phyloP scores from a whole-genome alignment of 176 grass and related monocot genomes.

The Tillandsia fasciculata region DNA sequence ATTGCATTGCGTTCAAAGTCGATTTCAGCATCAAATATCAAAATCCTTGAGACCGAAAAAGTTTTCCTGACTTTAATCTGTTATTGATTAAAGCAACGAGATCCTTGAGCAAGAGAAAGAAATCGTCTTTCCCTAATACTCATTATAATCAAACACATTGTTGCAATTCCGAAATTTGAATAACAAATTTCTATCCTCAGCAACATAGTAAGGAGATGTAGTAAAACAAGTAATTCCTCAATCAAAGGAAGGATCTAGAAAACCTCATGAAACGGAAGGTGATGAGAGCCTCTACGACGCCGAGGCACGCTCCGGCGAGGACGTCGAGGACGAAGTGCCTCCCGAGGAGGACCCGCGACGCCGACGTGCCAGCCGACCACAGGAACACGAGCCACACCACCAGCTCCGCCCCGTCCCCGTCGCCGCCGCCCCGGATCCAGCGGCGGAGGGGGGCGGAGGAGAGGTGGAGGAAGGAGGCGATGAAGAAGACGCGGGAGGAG shows the following conservation, averaged over 20 bases:
- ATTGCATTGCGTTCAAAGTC: no score
- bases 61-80: no score
- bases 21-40: no score
- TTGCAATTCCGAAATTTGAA: no score
- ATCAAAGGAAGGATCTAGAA: conserved; percentile 20
- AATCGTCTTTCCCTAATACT: no score
- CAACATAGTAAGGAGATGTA: not conserved
- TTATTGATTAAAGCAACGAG: no score
- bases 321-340: conserved; percentile 82
- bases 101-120: no score
- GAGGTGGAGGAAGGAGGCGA: conserved; percentile 40
- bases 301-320: conserved; percentile 55
- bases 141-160: no score
- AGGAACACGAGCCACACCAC: conserved; percentile 26
- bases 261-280: conserved; percentile 25
- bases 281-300: conserved; percentile 65
- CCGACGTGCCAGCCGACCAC: conserved; percentile 65
- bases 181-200: no score
- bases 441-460: not conserved
- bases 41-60: no score
- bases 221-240: not conserved
- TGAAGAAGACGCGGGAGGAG: conserved; percentile 80
- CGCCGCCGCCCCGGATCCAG: conserved; percentile 20
- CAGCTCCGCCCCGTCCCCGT: conserved; percentile 19
- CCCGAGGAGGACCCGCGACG: conserved; percentile 71